Evolutionary conservation across 2,329 filamentous ascomycete species (phyloP).

Genomic region (Knoxdaviesia capensis): DNA sequence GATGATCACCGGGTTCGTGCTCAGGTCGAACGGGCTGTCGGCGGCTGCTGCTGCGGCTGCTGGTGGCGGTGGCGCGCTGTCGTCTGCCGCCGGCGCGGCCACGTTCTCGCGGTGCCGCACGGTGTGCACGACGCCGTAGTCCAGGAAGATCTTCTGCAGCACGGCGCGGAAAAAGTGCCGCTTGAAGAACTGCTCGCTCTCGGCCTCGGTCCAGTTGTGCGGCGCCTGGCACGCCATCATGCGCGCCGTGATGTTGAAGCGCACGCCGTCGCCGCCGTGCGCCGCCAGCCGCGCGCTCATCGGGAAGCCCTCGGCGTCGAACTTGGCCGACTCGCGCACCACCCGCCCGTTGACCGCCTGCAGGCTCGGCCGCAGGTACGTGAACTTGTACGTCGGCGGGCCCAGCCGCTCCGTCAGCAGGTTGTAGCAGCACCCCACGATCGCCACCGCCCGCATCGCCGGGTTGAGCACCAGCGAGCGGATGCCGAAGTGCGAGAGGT

Average conservation of each 20-base stretch:
- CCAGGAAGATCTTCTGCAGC: slow-evolving; percentile 79
- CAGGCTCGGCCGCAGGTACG: slow-evolving; percentile 49
- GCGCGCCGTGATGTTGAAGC: slow-evolving; percentile 84
- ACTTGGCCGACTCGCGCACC: slow-evolving; percentile 44
- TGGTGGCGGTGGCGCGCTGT: slow-evolving; percentile 4
- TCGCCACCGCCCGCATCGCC: slow-evolving; percentile 71
- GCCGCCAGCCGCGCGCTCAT: slow-evolving; percentile 56
- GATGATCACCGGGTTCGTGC: slow-evolving; percentile 66
- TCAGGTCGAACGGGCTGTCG: slow-evolving; percentile 27
- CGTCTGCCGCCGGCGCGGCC: slow-evolving; percentile 2
- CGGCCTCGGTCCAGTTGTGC: slow-evolving; percentile 66
- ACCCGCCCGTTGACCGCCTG: slow-evolving; percentile 50
- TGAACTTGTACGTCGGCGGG: slow-evolving; percentile 69
- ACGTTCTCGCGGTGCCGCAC: slow-evolving; percentile 20
- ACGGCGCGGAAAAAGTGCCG: slow-evolving; percentile 85
- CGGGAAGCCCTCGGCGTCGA: slow-evolving; percentile 81
- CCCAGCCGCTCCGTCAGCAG: slow-evolving; percentile 78
- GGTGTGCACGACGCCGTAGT: slow-evolving; percentile 54
- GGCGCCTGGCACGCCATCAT: slow-evolving; percentile 98
- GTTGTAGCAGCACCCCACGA: slow-evolving; percentile 98
- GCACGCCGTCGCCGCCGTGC: slow-evolving; percentile 42
- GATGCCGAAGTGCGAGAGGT: slow-evolving; percentile 87
- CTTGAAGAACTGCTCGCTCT: slow-evolving; percentile 77
- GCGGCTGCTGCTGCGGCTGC: slow-evolving; percentile 8
- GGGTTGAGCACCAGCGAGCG: slow-evolving; percentile 71